phyloP scores from a whole-genome alignment of 1,284 basidiomycete genomes.

The Apiotrichum gamsii region DNA sequence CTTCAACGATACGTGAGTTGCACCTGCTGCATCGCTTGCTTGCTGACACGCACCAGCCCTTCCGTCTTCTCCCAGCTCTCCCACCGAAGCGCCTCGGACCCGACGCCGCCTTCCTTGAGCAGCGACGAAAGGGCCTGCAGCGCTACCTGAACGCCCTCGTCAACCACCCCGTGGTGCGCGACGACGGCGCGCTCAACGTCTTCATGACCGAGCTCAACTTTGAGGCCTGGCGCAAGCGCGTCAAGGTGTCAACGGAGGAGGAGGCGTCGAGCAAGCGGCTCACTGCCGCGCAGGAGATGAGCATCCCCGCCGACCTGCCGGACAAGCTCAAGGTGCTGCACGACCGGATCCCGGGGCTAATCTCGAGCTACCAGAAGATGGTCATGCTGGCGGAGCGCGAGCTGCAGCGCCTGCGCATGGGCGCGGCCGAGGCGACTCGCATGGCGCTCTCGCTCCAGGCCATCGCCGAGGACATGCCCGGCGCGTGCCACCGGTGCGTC shows the following conservation, averaged over 20 bases:
- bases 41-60: conserved; percentile 61
- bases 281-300: conserved; percentile 78
- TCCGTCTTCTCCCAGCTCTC: conserved; percentile 77
- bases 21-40: not conserved
- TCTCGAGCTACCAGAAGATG: conserved; percentile 78
- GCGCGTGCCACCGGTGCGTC: conserved; percentile 47
- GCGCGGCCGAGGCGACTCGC: conserved; percentile 73
- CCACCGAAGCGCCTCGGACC: conserved; percentile 86
- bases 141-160: conserved; percentile 73
- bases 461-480: conserved; percentile 56
- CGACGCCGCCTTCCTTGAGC: conserved; percentile 80
- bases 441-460: conserved; percentile 72
- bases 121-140: conserved; percentile 74
- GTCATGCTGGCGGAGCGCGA: conserved; percentile 77
- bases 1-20: conserved; percentile 49
- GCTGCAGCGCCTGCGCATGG: conserved; percentile 75
- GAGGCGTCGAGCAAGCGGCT: conserved; percentile 75
- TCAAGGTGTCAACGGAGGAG: conserved; percentile 64
- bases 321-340: conserved; percentile 61
- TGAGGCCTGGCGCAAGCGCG: conserved; percentile 71
- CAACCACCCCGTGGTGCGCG: conserved; percentile 82
- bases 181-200: conserved; percentile 70
- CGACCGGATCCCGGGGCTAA: conserved; percentile 55
- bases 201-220: conserved; percentile 77
- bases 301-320: conserved; percentile 82